phyloP scores from a whole-genome alignment of 116 monocot species.

The Trichopus zeylanicus region DNA sequence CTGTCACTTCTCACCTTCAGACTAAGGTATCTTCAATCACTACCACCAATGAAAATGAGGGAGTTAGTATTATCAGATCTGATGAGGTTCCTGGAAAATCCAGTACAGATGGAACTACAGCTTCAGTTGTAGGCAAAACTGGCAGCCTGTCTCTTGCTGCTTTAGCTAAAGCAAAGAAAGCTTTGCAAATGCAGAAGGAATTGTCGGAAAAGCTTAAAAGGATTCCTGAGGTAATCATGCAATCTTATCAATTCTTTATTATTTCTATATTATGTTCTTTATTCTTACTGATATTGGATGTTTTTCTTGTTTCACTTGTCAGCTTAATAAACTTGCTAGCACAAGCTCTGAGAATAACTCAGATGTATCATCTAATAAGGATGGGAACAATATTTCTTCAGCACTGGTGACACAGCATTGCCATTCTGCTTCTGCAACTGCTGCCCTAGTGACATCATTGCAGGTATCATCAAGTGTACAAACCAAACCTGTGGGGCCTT shows the following conservation, averaged over 20 bases:
- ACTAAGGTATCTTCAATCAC: slow-evolving; percentile 92
- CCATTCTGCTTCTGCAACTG: slow-evolving; percentile 8
- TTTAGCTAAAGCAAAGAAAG: slow-evolving; percentile 95
- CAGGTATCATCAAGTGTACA: neutral
- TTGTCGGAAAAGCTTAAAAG: slow-evolving; percentile 84
- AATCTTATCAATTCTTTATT: slow-evolving; percentile 2
- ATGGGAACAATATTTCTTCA: slow-evolving; percentile 10
- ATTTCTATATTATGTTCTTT: neutral
- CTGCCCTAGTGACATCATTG: slow-evolving; percentile 4
- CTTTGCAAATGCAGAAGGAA: slow-evolving; percentile 88
- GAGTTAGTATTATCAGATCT: slow-evolving; percentile 98
- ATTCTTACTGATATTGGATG: slow-evolving; percentile 10
- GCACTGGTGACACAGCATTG: slow-evolving; percentile 4
- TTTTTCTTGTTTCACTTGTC: slow-evolving; percentile 12
- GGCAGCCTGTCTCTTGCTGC: slow-evolving; percentile 85
- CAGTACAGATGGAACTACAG: slow-evolving; percentile 88
- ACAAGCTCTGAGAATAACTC: slow-evolving; percentile 18
- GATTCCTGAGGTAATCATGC: slow-evolving; percentile 57
- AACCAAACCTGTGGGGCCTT: slow-evolving; percentile 6
- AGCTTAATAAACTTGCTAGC: slow-evolving; percentile 58
- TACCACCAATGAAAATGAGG: slow-evolving; percentile 97
- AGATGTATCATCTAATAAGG: slow-evolving; percentile 20
- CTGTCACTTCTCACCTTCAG: slow-evolving; percentile 29
- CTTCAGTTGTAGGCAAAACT: slow-evolving; percentile 60
- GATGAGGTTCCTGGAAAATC: slow-evolving; percentile 99